A percentile compares a stretch with the other conserved stretches of the same genome.
These are phyloP conservation scores for Colletotrichum musae DNA, from an alignment of 2,329 filamentous ascomycete species.

Conservation along the genomic window DNA sequence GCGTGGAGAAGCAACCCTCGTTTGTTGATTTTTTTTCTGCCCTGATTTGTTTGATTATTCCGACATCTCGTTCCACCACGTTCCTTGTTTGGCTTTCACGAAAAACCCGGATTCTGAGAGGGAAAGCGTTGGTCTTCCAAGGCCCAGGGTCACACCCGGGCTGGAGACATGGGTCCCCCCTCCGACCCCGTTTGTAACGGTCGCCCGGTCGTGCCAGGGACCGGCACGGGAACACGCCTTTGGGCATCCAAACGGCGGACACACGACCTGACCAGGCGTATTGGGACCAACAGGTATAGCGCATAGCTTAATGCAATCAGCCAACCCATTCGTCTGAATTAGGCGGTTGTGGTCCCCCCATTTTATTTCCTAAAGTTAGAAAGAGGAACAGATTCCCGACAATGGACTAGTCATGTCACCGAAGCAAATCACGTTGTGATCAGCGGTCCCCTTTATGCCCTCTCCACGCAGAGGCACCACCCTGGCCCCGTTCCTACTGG, in stretches of 20 bases:
- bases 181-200: slow-evolving; percentile 21
- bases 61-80: slow-evolving; percentile 24
- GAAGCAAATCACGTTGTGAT: slow-evolving; percentile 32
- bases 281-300: slow-evolving; percentile 35
- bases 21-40: slow-evolving; percentile 22
- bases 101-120: slow-evolving; percentile 34
- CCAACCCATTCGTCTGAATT: slow-evolving; percentile 30
- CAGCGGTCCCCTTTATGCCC: slow-evolving; percentile 37
- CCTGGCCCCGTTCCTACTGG: slow-evolving; percentile 7
- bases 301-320: slow-evolving; percentile 14
- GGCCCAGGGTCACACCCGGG: slow-evolving; percentile 29
- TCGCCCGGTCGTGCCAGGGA: slow-evolving; percentile 7
- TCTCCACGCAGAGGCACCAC: slow-evolving; percentile 17
- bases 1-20: slow-evolving; percentile 13
- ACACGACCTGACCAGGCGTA: background rate
- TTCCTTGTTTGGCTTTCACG: slow-evolving; percentile 35
- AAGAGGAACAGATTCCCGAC: slow-evolving; percentile 25
- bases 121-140: slow-evolving; percentile 30
- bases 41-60: slow-evolving; percentile 29
- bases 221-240: slow-evolving; percentile 17
- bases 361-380: slow-evolving; percentile 31
- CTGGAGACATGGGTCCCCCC: slow-evolving; percentile 10
- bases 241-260: slow-evolving; percentile 19
- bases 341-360: slow-evolving; percentile 7
- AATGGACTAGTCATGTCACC: slow-evolving; percentile 38